Evolutionary conservation across 202 grass and related monocot genomes (phyloP).

Genomic region (Carex arenaria): DNA sequence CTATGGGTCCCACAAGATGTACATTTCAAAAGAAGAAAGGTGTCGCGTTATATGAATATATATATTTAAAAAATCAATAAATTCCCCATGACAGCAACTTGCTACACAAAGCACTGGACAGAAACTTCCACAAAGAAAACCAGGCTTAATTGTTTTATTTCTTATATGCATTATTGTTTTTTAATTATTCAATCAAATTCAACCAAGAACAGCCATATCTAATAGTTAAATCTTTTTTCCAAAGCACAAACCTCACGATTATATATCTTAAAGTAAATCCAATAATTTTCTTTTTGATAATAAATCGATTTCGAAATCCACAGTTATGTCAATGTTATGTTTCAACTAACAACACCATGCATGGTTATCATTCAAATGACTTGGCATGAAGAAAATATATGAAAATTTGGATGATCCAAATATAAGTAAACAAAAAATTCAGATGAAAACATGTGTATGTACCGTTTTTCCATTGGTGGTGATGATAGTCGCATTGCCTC

Average conservation of each 20-base stretch:
- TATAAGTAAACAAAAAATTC: neutral
- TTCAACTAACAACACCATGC: neutral
- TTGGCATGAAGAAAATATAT: neutral
- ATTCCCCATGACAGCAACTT: neutral
- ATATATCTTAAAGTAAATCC: neutral
- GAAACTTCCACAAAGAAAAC: neutral
- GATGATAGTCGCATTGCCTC: conserved; percentile 46
- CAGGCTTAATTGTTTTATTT: neutral
- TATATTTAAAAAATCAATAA: neutral
- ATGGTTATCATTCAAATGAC: neutral
- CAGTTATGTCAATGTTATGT: neutral
- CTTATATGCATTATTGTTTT: neutral
- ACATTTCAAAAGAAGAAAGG: neutral
- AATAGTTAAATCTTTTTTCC: neutral
- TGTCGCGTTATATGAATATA: neutral
- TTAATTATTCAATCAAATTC: neutral
- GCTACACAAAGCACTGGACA: neutral
- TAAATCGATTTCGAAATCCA: neutral
- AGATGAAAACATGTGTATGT: neutral
- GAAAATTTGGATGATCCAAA: neutral
- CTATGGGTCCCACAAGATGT: neutral
- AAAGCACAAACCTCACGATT: neutral
- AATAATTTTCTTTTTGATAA: neutral
- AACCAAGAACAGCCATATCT: neutral
- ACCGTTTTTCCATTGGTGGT: conserved; percentile 65